Base-by-base conservation (phyloP, 768 basidiomycete species). In the Agaricus bisporus region DNA sequence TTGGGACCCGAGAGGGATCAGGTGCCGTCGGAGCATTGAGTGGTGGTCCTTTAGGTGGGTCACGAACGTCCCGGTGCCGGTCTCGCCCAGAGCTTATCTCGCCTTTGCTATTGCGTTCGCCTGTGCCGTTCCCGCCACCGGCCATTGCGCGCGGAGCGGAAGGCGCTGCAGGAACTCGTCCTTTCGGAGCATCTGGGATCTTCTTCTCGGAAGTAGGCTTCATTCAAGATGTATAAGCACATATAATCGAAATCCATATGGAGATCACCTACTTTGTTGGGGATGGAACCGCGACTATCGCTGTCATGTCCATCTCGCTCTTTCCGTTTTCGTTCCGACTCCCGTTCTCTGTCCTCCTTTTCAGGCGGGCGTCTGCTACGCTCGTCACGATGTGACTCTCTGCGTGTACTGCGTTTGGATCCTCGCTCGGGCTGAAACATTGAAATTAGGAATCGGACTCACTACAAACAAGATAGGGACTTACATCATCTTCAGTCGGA, bases 331-430 rank as follows among this genome's bases (percentile, higher is more conserved):
- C 85, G 79, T 26, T 68, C 72, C 46, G 45, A 42, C 4, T 54
- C 53, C 44, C 86, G 77, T 28, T 88, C 86, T 55, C 83, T 79
- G 25, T 74, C 66, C 43, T 89, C 87, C 64, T 88, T 88, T 41
- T 89, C 88, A 11, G 73, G 70, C 12, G 73, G 73, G 49, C 88
- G 80, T 25, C 88, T 81, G 57, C 70, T 71, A 35, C 88, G 77
- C 37, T 91, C 88, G 51, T 91, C 89, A 46, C 88, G 81, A 61
- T 88, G 86, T 28, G 79, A 68, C 2, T 90, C 88, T 63, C 87
- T 88, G 46, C 89, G 82, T 54, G 88, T 85, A 55, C 81, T 80
- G n/a, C 89, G 84, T 66, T 91, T 91, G n/a, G 83, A 78, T 32
- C 77, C 76, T 59, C 89, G 80, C 48, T 91, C 89, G 56, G 81